Base-by-base conservation (phyloP, 305 asterid genomes). In the Andrographis paniculata region DNA sequence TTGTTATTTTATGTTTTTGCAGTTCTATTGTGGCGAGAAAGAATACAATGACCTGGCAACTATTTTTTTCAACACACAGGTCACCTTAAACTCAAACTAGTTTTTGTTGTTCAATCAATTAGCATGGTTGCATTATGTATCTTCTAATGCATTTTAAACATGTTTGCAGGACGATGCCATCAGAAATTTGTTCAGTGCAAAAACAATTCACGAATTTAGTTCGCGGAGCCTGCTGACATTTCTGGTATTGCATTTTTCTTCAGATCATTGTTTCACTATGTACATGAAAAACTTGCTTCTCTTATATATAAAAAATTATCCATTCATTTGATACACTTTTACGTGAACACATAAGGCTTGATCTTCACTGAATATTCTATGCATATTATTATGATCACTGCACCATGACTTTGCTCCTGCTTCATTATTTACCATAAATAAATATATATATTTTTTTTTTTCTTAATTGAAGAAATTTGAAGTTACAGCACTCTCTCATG, bases 11-110 rank as follows among this genome's bases (percentile, higher is more conserved):
- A 52, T 67, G 55, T 14, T 22, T 52, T 53, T 66, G 52, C 82
- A 91, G 99, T 91, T 91, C 59, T 83, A 73, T 63, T 91, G 96
- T 47, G 73, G 76, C 46, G 69, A 73, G 46, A 91, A 63, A 63
- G 95, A 86, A 63, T 91, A 91, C 76, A 91, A 91, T 20, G 99
- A 91, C 70, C 96, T 91, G 35, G 96, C 99, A 44, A 91, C 96
- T 48, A 75, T 86, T 75, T 91, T 91, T 67, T 91, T 91, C 78
- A 91, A 91, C 62, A 91, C 99, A 14, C 96, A 91, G 93, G 99
- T 88, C 54, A 52, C 39, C 55, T 51, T 52, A 59, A 43, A 47
- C 66, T 50, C 40, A 44, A 27, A 9, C 42, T 21, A 20, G 13
- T 3, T 13, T 37, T 45, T 17, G 22, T 46, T 35, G 14, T 14